Conservation (phyloP, 1,284 basidiomycete genomes). For the Amylostereum areolatum region DNA sequence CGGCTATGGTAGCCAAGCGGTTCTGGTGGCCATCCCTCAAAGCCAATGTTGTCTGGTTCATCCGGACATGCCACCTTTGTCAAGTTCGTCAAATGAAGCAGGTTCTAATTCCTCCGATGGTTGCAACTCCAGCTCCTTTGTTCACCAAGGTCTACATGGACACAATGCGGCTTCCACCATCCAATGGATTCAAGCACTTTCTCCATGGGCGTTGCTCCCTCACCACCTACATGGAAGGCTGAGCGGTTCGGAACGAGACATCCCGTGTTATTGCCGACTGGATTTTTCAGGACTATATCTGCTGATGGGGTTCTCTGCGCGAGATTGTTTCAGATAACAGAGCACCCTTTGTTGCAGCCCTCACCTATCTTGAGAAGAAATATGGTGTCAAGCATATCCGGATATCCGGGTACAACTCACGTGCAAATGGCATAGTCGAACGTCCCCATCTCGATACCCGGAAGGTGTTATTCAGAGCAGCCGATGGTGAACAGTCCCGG, state of each 20-base stretch:
- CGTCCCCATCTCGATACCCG: conserved; percentile 27
- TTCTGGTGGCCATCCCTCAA: conserved; percentile 25
- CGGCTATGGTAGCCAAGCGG: conserved; percentile 7
- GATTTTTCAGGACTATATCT: conserved; percentile 21
- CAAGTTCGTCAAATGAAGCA: conserved; percentile 22
- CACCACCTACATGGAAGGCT: conserved; percentile 15
- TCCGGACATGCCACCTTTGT: conserved; percentile 31
- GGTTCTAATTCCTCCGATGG: conserved; percentile 24
- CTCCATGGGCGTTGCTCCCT: conserved; percentile 19
- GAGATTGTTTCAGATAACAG: conserved; percentile 24
- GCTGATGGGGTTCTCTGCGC: conserved; percentile 13
- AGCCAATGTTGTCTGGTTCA: conserved; percentile 24
- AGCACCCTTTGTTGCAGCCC: conserved; percentile 23
- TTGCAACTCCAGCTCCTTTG: conserved; percentile 23
- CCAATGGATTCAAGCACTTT: conserved; percentile 18
- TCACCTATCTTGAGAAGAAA: conserved; percentile 20
- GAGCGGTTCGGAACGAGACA: conserved; percentile 12
- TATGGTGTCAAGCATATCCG: conserved; percentile 33
- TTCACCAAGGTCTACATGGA: conserved; percentile 29
- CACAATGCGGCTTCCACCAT: conserved; percentile 20
- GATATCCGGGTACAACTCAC: conserved; percentile 40
- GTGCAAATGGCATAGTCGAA: conserved; percentile 34
- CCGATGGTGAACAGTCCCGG: conserved; percentile 22
- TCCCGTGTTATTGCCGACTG: conserved; percentile 14
- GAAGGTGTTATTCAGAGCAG: conserved; percentile 30